Conservation (phyloP, 306 rosid species). For the Quercus variabilis region DNA sequence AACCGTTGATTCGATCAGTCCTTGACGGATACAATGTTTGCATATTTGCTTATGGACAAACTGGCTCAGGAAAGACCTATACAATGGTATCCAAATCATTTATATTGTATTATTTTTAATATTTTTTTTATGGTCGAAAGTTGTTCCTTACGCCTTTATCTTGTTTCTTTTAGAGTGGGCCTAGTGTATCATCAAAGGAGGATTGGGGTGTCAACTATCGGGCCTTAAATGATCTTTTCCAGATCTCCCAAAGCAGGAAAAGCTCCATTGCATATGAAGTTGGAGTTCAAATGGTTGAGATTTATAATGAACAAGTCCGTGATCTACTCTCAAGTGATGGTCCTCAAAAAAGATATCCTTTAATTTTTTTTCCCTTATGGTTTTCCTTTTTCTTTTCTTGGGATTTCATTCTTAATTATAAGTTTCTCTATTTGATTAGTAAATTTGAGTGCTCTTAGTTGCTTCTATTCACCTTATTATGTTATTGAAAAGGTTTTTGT, state of each 20-base stretch:
- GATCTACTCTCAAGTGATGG: conserved; percentile 75
- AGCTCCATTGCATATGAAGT: conserved; percentile 78
- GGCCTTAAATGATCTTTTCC: conserved; percentile 90
- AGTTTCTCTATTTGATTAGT: neutral
- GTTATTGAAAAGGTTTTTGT: conserved; percentile 12
- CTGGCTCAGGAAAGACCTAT: conserved; percentile 97
- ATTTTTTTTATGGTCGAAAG: neutral
- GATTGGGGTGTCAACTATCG: conserved; percentile 99
- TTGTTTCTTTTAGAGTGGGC: conserved; percentile 70
- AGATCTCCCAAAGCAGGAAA: conserved; percentile 77
- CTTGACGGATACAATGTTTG: conserved; percentile 97
- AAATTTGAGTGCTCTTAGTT: neutral
- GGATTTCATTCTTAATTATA: neutral
- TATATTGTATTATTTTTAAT: conserved; percentile 1
- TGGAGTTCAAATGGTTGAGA: conserved; percentile 99
- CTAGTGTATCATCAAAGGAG: conserved; percentile 57
- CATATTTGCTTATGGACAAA: conserved; percentile 99
- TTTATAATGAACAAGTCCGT: conserved; percentile 96
- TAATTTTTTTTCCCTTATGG: neutral
- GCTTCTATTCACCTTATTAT: neutral
- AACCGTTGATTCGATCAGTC: conserved; percentile 85
- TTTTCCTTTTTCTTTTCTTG: conserved; percentile 8
- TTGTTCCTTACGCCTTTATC: conserved; percentile 13
- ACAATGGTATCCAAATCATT: conserved; percentile 69
- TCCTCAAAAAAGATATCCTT: conserved; percentile 96